Evolutionary conservation across 176 grass and related monocot species (phyloP), one percentile per base, ranked within the genome.

Genomic region (Carex myosuroides): DNA sequence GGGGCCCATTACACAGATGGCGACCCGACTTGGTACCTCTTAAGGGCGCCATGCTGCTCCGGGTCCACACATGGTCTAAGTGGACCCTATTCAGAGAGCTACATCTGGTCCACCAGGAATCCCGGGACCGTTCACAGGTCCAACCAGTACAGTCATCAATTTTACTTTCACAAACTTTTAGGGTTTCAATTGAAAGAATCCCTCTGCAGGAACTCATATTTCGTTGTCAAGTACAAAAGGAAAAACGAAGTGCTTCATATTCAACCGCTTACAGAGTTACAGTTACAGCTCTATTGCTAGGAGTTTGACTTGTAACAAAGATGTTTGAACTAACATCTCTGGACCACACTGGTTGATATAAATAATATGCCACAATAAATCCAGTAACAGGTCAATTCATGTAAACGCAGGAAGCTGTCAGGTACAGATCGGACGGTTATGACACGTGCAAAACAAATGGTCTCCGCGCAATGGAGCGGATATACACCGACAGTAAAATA

Each of bases 21-120:
- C 30, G 73, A 78, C 73, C 50, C 1, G 73, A 78, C 73, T 52
- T 33, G 5, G 52, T 78, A 35, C 50, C 13, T 56, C 50, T 33
- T 32, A 26, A 56, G 6, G 24, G 73, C 50, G 13, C 73, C 73
- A 77, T 77, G 50, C 73, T 77, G 73, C 46, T 17, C 26, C 17
- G 48, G 32, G 46, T 17, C 73, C 73, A 32, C 73, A 18, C 18
- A 32, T 56, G 13, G 72, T 32, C 1, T 1, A 10, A 4, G 8
- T 78, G 50, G 50, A 56, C 50, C 50, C 50, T 0, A 13, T 78
- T 78, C 73, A 78, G 73, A 78, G 73, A 78, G 73, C 73, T 78
- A 78, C 73, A 33, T 57, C 24, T 57, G 52, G 26, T 52, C 52
- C 24, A 26, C 46, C 50, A 78, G 52, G 13, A 29, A 3, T 21